Percentiles rank a stretch among this genome's conserved stretches.
phyloP scores from a whole-genome alignment of 2,329 filamentous ascomycete genomes.

The Fusarium nelsonii region DNA sequence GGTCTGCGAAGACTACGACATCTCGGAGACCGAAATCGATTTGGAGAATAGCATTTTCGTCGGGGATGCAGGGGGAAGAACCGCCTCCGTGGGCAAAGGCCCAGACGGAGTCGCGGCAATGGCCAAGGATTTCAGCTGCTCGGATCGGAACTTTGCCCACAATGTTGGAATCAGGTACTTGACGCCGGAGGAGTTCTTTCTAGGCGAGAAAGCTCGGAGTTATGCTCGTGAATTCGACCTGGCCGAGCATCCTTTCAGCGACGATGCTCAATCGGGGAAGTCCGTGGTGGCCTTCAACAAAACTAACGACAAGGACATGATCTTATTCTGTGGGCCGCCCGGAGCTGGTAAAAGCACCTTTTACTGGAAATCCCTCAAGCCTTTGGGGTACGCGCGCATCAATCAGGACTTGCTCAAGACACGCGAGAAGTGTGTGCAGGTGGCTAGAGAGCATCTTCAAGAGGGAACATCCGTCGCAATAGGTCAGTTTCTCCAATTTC shows the following conservation, averaged over 20 bases:
- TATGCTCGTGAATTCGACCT: conserved; percentile 82
- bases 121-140: conserved; percentile 73
- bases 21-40: conserved; percentile 72
- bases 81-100: conserved; percentile 53
- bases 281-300: conserved; percentile 65
- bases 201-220: conserved; percentile 72
- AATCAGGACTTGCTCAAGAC: conserved; percentile 93
- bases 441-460: conserved; percentile 73
- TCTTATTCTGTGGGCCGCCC: conserved; percentile 89
- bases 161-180: conserved; percentile 85
- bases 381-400: conserved; percentile 83
- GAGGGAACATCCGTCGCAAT: conserved; percentile 78
- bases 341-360: conserved; percentile 94
- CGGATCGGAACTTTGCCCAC: conserved; percentile 82
- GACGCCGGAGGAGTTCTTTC: conserved; percentile 94
- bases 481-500: conserved; percentile 66
- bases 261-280: conserved; percentile 43
- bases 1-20: conserved; percentile 68
- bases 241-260: conserved; percentile 59
- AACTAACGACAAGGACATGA: conserved; percentile 76
- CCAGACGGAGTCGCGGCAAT: conserved; percentile 41
- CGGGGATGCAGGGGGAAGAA: conserved; percentile 82
- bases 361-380: conserved; percentile 82
- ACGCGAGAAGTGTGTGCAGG: conserved; percentile 76
- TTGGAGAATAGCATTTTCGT: conserved; percentile 82